Base-by-base conservation (phyloP, 2,329 filamentous ascomycete species). In the Annulohypoxylon truncatum region DNA sequence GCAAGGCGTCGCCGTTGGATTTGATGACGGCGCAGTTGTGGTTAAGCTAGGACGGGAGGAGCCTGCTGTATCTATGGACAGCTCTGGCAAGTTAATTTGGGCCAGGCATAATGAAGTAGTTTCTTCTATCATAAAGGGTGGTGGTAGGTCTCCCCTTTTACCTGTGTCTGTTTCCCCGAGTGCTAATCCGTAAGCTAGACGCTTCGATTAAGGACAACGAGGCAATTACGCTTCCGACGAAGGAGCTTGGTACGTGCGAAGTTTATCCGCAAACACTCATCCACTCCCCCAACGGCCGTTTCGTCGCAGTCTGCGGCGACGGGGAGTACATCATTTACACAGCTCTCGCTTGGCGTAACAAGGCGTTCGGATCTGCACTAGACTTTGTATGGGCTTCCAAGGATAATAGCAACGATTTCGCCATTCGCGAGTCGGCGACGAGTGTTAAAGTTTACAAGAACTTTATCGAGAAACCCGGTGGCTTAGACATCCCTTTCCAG, bases 321-420 rank as follows among this genome's bases (percentile, higher is more conserved):
- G 96, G 96, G 68, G 96, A 99, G 80, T 99, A 97, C 82, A 98
- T 98, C 78, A 97, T 98, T 75, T 98, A 98, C 83, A 98, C 96
- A 26, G 94, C 96, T 60, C 86, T 98, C 63, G 95, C 95, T 2
- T 97, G 96, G 87, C 90, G 96, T 77, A 98, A 99, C 82, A 97
- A 98, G 83, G 94, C 94, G 2, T 99, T 99, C 75, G 96, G 96
- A 20, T 94, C 93, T 40, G 96, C 95, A 5, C 83, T 98, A 55
- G 96, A 99, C 81, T 99, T 99, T 78, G 94, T 92, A 9, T 99
- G 96, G 96, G 95, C 92, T 0, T 93, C 92, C 46, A 97, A 97
- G 81, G 95, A 97, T 63, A 97, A 97, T 81, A 97, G 93, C 82
- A 98, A 97, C 79, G 96, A 99, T 79, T 98, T 97, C 77, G 96